These are phyloP conservation scores for Coemansia sp. DNA, from an alignment of 192 early-diverging fungal genomes.

Conservation along the genomic window DNA sequence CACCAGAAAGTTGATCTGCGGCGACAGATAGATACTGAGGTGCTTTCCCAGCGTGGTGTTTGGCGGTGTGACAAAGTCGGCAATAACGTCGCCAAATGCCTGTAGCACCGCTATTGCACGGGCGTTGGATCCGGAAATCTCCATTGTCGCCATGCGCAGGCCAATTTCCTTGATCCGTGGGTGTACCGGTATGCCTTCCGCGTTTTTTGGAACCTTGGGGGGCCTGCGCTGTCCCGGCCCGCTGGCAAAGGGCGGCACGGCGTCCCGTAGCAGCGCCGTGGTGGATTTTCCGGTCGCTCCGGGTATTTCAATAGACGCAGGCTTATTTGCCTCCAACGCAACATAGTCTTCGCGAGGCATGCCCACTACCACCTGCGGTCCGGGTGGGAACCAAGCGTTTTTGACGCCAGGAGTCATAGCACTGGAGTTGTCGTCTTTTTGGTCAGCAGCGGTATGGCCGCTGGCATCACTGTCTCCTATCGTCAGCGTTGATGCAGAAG, in stretches of 20 bases:
- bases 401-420: constrained; percentile 33
- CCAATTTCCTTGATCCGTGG: constrained; percentile 84
- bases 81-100: constrained; percentile 84
- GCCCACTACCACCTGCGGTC: constrained; percentile 43
- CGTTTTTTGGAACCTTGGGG: constrained; percentile 23
- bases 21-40: constrained; percentile 76
- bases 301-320: constrained; percentile 14
- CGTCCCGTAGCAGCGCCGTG: constrained; percentile 29
- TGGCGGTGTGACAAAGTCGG: constrained; percentile 86
- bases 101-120: constrained; percentile 84
- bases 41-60: constrained; percentile 75
- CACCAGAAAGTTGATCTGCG: constrained; percentile 88
- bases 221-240: constrained; percentile 35
- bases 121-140: constrained; percentile 88
- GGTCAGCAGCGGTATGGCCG: constrained; percentile 23
- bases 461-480: constrained; percentile 11
- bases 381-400: constrained; percentile 43
- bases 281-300: constrained; percentile 16
- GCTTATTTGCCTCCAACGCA: constrained; percentile 24
- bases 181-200: constrained; percentile 60
- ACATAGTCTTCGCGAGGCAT: constrained; percentile 39
- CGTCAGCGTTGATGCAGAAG: constrained; percentile 32
- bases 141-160: constrained; percentile 79
- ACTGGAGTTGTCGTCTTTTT: constrained; percentile 20
- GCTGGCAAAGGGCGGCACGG: constrained; percentile 39